A percentile compares a stretch with the other conserved stretches of the same genome.
Evolutionary conservation across 2,329 filamentous ascomycete species (phyloP).

Genomic region (Emmonsia crescens): DNA sequence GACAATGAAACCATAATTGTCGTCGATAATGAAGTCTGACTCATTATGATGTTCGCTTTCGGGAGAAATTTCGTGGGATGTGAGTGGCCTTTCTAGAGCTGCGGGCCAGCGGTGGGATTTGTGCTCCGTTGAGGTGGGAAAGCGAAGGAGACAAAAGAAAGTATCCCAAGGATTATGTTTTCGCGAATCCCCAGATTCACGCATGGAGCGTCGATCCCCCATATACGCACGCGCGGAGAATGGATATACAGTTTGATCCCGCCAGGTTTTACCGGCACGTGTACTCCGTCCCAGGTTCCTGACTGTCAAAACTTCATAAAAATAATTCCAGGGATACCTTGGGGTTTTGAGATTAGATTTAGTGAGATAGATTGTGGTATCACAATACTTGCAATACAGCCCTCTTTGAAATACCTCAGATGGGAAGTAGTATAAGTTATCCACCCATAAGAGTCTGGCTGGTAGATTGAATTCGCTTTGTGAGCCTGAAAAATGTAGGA

Average conservation of each 20-base stretch:
- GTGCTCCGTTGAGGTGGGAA: not conserved
- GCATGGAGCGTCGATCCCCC: not conserved
- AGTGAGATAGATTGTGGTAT: not conserved
- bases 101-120: not conserved
- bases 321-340: not conserved
- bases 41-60: not conserved
- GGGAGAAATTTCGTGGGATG: not conserved
- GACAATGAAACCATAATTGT: not conserved
- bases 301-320: conserved; percentile 1
- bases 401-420: not conserved
- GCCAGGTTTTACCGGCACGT: not conserved
- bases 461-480: not conserved
- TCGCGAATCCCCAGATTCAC: not conserved
- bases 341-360: not conserved
- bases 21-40: not conserved
- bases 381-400: conserved; percentile 1
- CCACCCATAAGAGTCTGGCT: not conserved
- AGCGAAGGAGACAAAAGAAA: not conserved
- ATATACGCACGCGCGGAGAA: not conserved
- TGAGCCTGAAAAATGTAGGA: not conserved
- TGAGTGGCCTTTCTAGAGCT: not conserved
- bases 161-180: not conserved
- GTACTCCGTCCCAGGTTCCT: not conserved
- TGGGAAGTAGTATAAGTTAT: not conserved
- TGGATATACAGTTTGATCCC: not conserved